Evolutionary conservation across 345 rosid genomes (phyloP), one percentile per base, ranked within the genome.

Genomic region (Euphorbia peplus): DNA sequence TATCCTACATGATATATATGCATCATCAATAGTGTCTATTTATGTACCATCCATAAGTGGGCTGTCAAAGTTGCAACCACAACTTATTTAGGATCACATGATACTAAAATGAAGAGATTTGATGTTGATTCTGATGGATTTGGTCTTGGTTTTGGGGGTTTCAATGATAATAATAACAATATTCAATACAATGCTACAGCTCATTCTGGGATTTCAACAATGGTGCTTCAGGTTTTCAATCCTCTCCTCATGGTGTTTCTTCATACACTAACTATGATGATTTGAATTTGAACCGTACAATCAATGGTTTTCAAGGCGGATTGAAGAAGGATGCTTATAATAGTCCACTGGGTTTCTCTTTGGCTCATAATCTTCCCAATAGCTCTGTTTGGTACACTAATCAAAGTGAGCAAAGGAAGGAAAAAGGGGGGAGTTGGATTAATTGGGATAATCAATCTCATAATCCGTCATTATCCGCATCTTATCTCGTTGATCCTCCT

Each of bases 401-500:
- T 37, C 80, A 51, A 51, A 82, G 81, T 74, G 74, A 81, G 63
- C 79, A 70, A 19, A 72, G 84, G 46, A 73, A 66, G 54, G 67
- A 68, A 67, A 76, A 72, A 41, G 66, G 55, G 16, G 67, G 57
- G 64, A 50, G 42, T 66, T 64, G 71, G 72, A 70, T 8, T 26
- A 47, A 47, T 32, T 24, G 61, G 11, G 75, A 67, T 10, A 19
- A 50, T 58, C n/a, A n/a, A n/a, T n/a, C n/a, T n/a, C 67, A 67
- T 52, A 51, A 66, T 56, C 54, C 52, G 44, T 63, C 64, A 46
- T 29, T 56, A 50, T 32, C 51, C 39, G 68, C 69, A 52, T 71
- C 80, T 67, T 66, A 10, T 64, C 12, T 52, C 25, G 68, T 71
- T 60, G 76, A 66, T 42, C 30, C 65, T 58, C 25, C 65, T 58